phyloP scores from a whole-genome alignment of 768 basidiomycete genomes.

The Russula lepida region DNA sequence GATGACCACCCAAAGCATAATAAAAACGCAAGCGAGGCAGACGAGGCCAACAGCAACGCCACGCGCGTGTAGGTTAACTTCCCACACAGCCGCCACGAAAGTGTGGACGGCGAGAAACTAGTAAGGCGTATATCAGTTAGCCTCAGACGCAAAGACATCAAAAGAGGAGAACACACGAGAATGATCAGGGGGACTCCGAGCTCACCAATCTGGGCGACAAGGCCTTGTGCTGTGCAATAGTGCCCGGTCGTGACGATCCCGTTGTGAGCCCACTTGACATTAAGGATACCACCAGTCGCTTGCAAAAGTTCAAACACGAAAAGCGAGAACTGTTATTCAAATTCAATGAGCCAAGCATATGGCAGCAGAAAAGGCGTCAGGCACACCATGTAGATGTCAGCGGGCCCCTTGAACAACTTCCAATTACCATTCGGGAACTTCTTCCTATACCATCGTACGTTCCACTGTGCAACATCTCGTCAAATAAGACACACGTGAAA shows the following conservation, averaged over 20 bases:
- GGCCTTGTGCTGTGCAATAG: conserved; percentile 34
- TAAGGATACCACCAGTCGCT: conserved; percentile 31
- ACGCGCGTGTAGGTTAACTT: conserved; percentile 26
- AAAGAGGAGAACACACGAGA: conserved; percentile 26
- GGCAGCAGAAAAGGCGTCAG: background rate
- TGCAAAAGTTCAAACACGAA: conserved; percentile 31
- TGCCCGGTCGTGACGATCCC: conserved; percentile 29
- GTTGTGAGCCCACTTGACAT: conserved; percentile 28
- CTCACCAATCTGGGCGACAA: conserved; percentile 35
- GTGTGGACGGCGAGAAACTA: conserved; percentile 33
- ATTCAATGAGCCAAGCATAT: conserved; percentile 2
- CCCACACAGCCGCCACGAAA: conserved; percentile 32
- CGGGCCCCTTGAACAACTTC: conserved; percentile 30
- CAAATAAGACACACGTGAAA: background rate
- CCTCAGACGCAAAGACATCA: too few species aligned
- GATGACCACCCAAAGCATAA: conserved; percentile 32
- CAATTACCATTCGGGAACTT: background rate
- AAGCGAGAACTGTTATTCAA: conserved; percentile 23
- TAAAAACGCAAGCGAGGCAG: conserved; percentile 2
- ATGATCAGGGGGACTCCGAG: conserved; percentile 33
- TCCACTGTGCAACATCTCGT: conserved; percentile 5
- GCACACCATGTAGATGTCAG: conserved; percentile 36
- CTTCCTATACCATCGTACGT: conserved; percentile 3
- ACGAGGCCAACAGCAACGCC: conserved; percentile 21
- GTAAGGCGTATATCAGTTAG: conserved; percentile 23